Evolutionary conservation across 2,329 filamentous ascomycete genomes (phyloP), one percentile per base, ranked within the genome.

Genomic region (Fusarium nelsonii): DNA sequence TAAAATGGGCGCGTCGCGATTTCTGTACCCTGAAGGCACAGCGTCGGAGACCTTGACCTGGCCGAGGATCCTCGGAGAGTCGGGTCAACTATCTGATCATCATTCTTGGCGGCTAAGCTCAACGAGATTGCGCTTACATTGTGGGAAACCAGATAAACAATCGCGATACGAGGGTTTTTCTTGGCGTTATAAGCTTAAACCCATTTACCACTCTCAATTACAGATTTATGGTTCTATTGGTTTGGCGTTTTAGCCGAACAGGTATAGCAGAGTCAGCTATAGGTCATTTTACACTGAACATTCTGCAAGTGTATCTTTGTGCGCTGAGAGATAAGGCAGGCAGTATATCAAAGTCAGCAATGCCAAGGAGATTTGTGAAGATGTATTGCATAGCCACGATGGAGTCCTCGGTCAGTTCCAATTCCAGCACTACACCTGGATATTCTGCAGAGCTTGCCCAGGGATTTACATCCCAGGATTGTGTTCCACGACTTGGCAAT

Each of bases 151-250:
- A 18, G 16, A n/a, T 8, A 6, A 37, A 32, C 12, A 8, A n/a
- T n/a, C 5, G 28, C 16, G 12, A 48, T 65, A 59, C 60, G 45
- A 60, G 60, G 9, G 34, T 59, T 32, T 3, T 15, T 41, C 62
- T 65, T 65, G 60, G 60, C 53, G 39, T 20, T 32, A 56, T 65
- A 65, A 63, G 53, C 53, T 65, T 51, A 46, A 59, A 45, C 16
- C 50, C 16, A 8, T 30, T 40, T n/a, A n/a, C 36, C 32, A 51
- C 36, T 41, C 20, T 34, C n/a, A 16, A 45, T 18, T 40, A 15
- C 16, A 30, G 14, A 45, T 45, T 18, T 8, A 8, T 20, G 12
- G 33, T 15, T 33, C 33, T 20, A 28, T 33, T 16, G 20, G 33
- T 15, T 23, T 50, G 23, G 23, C 33, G 34, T 50, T 39, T 12